phyloP scores from a whole-genome alignment of 2,329 filamentous ascomycete species.

The Fusarium goolgardi region DNA sequence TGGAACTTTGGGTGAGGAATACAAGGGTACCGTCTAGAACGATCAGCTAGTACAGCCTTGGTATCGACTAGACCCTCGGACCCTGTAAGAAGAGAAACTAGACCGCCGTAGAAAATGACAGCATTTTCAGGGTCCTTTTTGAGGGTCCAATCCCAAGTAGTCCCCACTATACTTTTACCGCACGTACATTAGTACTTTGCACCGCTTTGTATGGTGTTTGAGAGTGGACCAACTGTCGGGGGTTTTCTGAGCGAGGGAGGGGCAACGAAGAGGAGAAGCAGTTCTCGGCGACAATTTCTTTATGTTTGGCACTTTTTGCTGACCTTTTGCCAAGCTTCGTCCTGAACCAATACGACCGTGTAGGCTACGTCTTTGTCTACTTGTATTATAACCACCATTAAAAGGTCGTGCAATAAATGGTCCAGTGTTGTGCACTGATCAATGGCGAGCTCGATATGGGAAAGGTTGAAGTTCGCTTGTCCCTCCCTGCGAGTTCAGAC shows the following conservation, averaged over 20 bases:
- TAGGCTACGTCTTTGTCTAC: neutral
- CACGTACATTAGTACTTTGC: neutral
- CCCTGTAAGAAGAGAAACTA: conserved; percentile 15
- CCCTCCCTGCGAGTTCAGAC: conserved; percentile 7
- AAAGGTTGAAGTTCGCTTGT: neutral
- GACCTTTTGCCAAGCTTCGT: conserved; percentile 2
- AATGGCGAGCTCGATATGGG: neutral
- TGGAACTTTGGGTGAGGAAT: conserved; percentile 17
- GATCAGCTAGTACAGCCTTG: conserved; percentile 14
- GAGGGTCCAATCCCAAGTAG: conserved; percentile 31
- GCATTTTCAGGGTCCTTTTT: conserved; percentile 37
- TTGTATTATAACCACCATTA: neutral
- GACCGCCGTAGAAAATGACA: conserved; percentile 30
- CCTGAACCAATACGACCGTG: neutral
- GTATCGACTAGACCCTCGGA: conserved; percentile 8
- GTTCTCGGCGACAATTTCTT: conserved; percentile 7
- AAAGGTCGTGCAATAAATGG: neutral
- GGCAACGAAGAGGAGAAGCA: conserved; percentile 17
- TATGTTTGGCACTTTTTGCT: neutral
- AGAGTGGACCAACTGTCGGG: conserved; percentile 20
- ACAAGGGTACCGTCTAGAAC: conserved; percentile 18
- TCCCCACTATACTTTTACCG: conserved; percentile 4
- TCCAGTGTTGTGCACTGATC: neutral
- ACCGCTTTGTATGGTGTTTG: conserved; percentile 9
- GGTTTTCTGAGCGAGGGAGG: conserved; percentile 13